These are phyloP conservation scores for Colletotrichum salicis DNA, from an alignment of 2,329 filamentous ascomycete species.

Conservation along the genomic window DNA sequence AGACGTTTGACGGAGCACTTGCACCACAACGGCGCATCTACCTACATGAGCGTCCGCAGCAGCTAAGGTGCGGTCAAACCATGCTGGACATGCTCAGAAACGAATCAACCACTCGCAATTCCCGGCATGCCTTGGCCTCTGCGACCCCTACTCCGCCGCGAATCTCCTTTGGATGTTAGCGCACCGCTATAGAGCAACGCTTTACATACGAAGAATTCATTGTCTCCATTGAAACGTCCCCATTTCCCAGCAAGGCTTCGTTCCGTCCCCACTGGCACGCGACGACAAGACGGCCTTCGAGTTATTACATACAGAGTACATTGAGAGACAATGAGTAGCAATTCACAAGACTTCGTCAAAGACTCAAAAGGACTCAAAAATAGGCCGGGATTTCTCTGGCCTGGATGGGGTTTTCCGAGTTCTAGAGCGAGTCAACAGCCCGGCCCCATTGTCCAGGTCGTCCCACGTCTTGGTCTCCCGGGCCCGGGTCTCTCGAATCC, in stretches of 20 bases:
- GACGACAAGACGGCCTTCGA: slow-evolving; percentile 14
- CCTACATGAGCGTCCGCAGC: background rate
- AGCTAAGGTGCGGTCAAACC: background rate
- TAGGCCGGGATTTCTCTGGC: background rate
- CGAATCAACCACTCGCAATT: background rate
- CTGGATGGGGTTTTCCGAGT: slow-evolving; percentile 4
- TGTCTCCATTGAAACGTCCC: slow-evolving; percentile 23
- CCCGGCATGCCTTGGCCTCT: background rate
- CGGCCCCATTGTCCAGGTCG: slow-evolving; percentile 21
- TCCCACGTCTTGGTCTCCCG: slow-evolving; percentile 14
- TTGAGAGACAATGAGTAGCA: background rate
- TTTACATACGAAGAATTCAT: slow-evolving; percentile 30
- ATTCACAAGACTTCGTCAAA: background rate
- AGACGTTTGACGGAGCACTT: background rate
- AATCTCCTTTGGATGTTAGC: slow-evolving; percentile 23
- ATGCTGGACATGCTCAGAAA: background rate
- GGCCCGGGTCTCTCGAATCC: background rate
- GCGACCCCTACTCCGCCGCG: slow-evolving; percentile 21
- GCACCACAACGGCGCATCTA: background rate
- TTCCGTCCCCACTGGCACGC: slow-evolving; percentile 28
- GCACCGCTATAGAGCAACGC: slow-evolving; percentile 15
- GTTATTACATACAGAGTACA: background rate
- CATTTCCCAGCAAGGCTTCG: slow-evolving; percentile 1
- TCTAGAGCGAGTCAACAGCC: slow-evolving; percentile 35
- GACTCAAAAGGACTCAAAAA: background rate